These are phyloP conservation scores for Phlebiopsis gigantea DNA, from an alignment of 768 basidiomycete genomes.

Conservation along the genomic window DNA sequence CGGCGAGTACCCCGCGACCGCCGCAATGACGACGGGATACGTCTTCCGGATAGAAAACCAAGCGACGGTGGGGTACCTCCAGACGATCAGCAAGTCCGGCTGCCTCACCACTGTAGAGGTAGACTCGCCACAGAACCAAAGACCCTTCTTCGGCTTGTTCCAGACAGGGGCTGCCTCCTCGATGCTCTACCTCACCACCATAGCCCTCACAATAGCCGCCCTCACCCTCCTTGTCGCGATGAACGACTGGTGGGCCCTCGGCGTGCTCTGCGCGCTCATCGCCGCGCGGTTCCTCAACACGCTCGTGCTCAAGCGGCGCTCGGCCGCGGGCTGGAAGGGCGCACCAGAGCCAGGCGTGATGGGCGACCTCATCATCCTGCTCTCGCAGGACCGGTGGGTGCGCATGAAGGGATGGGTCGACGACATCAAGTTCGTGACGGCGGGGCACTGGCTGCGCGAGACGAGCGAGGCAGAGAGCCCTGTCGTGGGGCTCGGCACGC, in stretches of 20 bases:
- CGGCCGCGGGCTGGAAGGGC: not conserved
- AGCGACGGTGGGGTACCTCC: constrained; percentile 7
- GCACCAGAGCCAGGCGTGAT: not conserved
- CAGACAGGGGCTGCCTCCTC: not conserved
- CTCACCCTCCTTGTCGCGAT: not conserved
- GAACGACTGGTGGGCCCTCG: constrained; percentile 6
- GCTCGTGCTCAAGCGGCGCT: constrained; percentile 4
- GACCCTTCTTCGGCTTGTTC: not conserved
- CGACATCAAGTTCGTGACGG: constrained; percentile 7
- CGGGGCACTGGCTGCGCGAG: constrained; percentile 10
- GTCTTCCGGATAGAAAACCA: constrained; percentile 14
- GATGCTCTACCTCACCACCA: not conserved
- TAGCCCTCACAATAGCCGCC: not conserved
- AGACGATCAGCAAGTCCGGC: constrained; percentile 4
- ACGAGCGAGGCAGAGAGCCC: not conserved
- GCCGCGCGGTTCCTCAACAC: constrained; percentile 3
- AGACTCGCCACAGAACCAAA: not conserved
- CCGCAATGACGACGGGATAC: constrained; percentile 9
- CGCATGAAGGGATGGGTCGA: constrained; percentile 4
- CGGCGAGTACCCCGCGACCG: constrained; percentile 8
- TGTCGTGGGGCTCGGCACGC: not conserved
- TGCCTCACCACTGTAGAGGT: constrained; percentile 3
- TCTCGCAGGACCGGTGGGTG: constrained; percentile 12
- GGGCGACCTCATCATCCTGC: constrained; percentile 3
- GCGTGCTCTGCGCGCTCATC: constrained; percentile 1